These are phyloP conservation scores for Nematodospora anomalae DNA, from an alignment of 1,139 yeast genomes.

Conservation along the genomic window DNA sequence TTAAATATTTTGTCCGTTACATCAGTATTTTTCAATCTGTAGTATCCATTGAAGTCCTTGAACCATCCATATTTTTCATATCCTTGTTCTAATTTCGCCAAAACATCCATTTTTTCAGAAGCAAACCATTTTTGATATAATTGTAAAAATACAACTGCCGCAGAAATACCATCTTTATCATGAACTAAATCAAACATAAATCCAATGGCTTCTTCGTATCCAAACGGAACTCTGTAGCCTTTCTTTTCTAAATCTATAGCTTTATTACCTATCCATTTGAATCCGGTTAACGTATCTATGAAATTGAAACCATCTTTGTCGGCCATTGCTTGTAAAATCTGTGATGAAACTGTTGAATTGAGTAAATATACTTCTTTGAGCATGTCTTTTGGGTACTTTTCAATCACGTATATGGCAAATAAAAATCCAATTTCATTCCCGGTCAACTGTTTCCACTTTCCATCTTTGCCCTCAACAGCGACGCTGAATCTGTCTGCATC, in stretches of 20 bases:
- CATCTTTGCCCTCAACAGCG: conserved; percentile 51
- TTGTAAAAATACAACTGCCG: conserved; percentile 76
- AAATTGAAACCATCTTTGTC: conserved; percentile 57
- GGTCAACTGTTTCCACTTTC: conserved; percentile 73
- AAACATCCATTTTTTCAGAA: conserved; percentile 31
- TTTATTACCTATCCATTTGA: conserved; percentile 95
- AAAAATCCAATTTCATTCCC: conserved; percentile 91
- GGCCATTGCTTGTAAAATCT: conserved; percentile 74
- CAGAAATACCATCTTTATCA: conserved; percentile 92
- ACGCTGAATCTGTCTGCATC: conserved; percentile 93
- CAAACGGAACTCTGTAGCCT: conserved; percentile 80
- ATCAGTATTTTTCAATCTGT: conserved; percentile 56
- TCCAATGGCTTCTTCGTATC: conserved; percentile 94
- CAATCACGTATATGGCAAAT: conserved; percentile 67
- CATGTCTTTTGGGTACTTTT: conserved; percentile 31
- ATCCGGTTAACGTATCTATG: conserved; percentile 88
- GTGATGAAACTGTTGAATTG: conserved; percentile 91
- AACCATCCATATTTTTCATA: conserved; percentile 72
- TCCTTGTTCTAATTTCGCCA: conserved; percentile 56
- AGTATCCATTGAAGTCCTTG: conserved; percentile 87
- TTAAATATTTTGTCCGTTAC: conserved; percentile 55
- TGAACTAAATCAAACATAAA: conserved; percentile 85
- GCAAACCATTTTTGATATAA: conserved; percentile 55
- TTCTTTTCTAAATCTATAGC: conserved; percentile 68
- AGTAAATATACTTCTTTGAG: conserved; percentile 55